Conservation (phyloP, 768 basidiomycete genomes). For the Hygrophorus pudorinus region DNA sequence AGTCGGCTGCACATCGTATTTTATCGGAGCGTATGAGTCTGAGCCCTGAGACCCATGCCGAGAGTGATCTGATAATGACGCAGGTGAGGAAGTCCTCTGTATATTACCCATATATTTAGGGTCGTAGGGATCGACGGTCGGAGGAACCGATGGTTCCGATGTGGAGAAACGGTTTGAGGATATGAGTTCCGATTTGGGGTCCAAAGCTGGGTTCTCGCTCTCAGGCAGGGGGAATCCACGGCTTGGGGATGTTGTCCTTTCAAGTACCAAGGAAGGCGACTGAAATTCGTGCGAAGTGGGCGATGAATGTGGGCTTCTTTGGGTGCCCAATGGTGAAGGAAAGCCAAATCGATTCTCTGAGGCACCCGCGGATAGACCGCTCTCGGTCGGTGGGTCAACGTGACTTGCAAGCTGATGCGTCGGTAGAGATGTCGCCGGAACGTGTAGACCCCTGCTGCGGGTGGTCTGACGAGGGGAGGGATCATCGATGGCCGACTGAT, state of each 20-base stretch:
- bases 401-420: too few relatives aligned
- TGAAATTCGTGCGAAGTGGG: neutral
- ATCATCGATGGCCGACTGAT: neutral
- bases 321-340: neutral
- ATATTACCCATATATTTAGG: neutral
- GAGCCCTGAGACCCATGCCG: neutral
- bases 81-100: slow-evolving; percentile 4
- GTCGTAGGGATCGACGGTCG: neutral
- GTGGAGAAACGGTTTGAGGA: too few relatives aligned
- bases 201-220: too few relatives aligned
- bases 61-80: neutral
- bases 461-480: neutral
- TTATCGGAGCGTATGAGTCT: neutral
- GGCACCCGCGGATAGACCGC: too few relatives aligned
- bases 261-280: too few relatives aligned
- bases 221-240: too few relatives aligned
- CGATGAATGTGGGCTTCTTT: neutral
- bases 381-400: too few relatives aligned
- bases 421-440: too few relatives aligned
- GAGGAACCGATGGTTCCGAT: neutral
- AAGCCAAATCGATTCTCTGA: too few relatives aligned
- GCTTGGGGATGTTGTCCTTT: too few relatives aligned
- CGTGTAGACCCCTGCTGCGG: too few relatives aligned
- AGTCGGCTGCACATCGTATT: neutral
- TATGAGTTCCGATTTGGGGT: too few relatives aligned